Evolutionary conservation across 2,329 filamentous ascomycete species (phyloP), one percentile per base, ranked within the genome.

Genomic region (Colletotrichum costaricense): DNA sequence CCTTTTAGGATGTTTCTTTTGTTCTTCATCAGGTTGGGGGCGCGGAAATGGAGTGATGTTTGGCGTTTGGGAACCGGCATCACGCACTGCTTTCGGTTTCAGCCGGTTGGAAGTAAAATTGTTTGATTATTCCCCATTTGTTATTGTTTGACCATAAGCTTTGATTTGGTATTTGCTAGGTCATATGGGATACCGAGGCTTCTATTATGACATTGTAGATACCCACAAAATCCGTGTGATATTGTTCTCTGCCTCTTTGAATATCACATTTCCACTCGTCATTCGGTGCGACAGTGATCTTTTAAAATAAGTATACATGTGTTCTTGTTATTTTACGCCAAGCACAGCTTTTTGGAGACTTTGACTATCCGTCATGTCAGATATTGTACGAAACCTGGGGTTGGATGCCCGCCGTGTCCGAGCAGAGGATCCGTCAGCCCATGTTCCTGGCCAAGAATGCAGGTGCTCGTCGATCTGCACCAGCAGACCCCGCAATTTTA

Each of bases 391-490:
- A 63, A 54, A 54, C 46, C 60, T 63, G 42, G 60, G 14, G 11
- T 22, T 33, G 55, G 55, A 57, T 28, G 19, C 55, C 55, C 55
- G 19, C 2, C 46, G 24, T 22, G 57, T 42, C 57, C 33, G 57
- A 42, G 57, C 57, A 42, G 57, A 60, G 12, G 33, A 60, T 60
- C 57, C 57, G 33, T 49, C 42, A 22, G 57, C 57, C 57, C 22
- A 60, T 26, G 33, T 42, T 60, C 57, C 57, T 42, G 33, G 22
- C n/a, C 46, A 33, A 16, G 60, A 35, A 54, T 52, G 46, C 60
- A 54, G 60, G 26, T 26, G 60, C 63, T 28, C n/a, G 49, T 38
- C 28, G 52, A 65, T 65, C 63, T 55, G 33, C 49, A 56, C 49
- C 33, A 22, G 24, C 35, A 24, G 22, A 24, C 49, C 33, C 63